phyloP scores from a whole-genome alignment of 129 eudicot species.

The Ambrosia artemisiifolia region DNA sequence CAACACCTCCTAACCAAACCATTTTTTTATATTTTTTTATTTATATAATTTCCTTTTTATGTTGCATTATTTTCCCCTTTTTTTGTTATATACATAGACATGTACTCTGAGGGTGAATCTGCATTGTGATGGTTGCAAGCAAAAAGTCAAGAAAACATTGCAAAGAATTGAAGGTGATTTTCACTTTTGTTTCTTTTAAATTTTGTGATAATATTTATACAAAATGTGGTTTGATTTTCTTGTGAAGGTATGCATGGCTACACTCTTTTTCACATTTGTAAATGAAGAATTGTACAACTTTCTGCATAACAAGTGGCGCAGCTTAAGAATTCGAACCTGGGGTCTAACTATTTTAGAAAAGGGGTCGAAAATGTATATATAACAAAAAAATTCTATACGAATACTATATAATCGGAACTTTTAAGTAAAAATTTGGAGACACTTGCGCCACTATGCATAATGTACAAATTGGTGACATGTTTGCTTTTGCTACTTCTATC shows the following conservation, averaged over 20 bases:
- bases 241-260: conserved; percentile 4
- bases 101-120: conserved; percentile 40
- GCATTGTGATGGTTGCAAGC: conserved; percentile 51
- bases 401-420: too few relatives aligned
- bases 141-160: conserved; percentile 42
- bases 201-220: background rate
- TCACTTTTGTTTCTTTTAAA: background rate
- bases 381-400: too few relatives aligned
- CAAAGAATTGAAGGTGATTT: conserved; percentile 43
- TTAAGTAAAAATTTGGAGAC: too few relatives aligned
- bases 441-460: too few relatives aligned
- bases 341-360: too few relatives aligned
- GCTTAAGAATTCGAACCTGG: too few relatives aligned
- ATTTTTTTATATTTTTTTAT: background rate
- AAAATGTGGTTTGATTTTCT: background rate
- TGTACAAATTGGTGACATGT: background rate
- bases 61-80: too few relatives aligned
- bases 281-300: background rate
- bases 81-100: conserved; percentile 17
- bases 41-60: background rate
- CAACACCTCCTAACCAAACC: background rate
- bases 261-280: background rate
- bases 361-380: too few relatives aligned
- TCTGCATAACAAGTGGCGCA: too few relatives aligned
- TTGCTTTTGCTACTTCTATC: background rate